Base-by-base conservation (phyloP, 2,329 filamentous ascomycete genomes). In the Paramyrothecium sp. region DNA sequence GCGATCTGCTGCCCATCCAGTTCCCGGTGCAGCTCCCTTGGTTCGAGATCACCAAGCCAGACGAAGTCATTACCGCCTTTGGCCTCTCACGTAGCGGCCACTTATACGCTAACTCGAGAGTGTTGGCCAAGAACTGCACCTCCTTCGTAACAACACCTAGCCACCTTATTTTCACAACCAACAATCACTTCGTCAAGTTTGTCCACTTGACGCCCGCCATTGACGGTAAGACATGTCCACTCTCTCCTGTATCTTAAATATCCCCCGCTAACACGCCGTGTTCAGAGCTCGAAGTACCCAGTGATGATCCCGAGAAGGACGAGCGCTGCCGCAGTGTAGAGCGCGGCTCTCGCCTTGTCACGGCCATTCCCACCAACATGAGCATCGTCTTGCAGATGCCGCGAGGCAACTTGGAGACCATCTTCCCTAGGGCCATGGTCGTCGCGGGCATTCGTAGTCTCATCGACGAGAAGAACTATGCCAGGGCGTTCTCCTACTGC, bases 301-400 rank as follows among this genome's bases (percentile, higher is more conserved):
- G 80, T 12, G 94, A 99, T 71, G 92, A 97, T 50, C 93, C 93
- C 0, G 93, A 97, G 71, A 89, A 84, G 30, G 95, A 98, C 64
- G 95, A 99, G 73, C 82, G 95, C 67, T 98, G 94, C 71, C 85
- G 95, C 63, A 96, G 87, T 65, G 90, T 99, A 56, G 95, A 99
- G 73, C 87, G 95, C 62, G 95, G 95, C 17, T 92, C 90, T 3
- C 88, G 87, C 52, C 82, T 99, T 16, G 87, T 99, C 21, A 95
- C 91, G 1, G 92, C 92, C 26, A 93, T 97, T 73, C 94, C 95
- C 2, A 91, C 91, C 3, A 89, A 87, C 46, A 95, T 96, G 75
- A 90, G 87, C 54, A 79, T 99, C 10, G 85, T 96, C 1, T 79
- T 99, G 3, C 95, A 99, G 71, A 97, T 97, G 91, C 95, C 95